Conservation (phyloP, 345 rosid genomes). For the Barbarea vulgaris region DNA sequence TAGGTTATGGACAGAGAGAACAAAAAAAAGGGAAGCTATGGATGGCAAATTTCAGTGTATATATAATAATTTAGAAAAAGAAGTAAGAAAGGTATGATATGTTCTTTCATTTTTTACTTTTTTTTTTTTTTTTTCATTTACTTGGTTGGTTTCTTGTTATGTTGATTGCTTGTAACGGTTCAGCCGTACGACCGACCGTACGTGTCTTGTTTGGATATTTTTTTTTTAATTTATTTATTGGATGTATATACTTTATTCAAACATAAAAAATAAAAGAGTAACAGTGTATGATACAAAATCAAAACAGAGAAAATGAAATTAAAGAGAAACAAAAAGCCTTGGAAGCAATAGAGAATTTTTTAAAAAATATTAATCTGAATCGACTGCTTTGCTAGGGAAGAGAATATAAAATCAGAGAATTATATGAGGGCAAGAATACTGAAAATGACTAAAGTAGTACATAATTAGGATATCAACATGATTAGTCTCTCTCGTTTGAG, state of each 20-base stretch:
- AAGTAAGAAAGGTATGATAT: slow-evolving; percentile 54
- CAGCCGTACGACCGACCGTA: slow-evolving; percentile 21
- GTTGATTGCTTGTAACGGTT: slow-evolving; percentile 27
- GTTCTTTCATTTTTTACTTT: slow-evolving; percentile 43
- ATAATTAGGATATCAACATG: not conserved
- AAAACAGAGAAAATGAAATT: not conserved
- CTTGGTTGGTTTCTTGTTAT: slow-evolving; percentile 27
- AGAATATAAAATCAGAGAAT: not conserved
- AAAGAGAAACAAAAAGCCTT: not conserved
- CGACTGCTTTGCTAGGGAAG: not conserved
- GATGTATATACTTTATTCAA: not conserved
- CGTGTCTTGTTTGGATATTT: slow-evolving; percentile 23
- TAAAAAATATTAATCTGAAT: not conserved
- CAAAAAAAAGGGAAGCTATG: slow-evolving; percentile 14
- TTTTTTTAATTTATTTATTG: not conserved
- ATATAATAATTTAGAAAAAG: slow-evolving; percentile 38
- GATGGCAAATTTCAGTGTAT: slow-evolving; percentile 20
- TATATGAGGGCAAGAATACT: too few species aligned
- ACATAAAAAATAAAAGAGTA: not conserved
- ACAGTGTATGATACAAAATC: not conserved
- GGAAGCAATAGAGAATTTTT: not conserved
- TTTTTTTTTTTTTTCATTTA: not conserved
- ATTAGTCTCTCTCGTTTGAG: not conserved
- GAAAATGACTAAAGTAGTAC: not conserved
- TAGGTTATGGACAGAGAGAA: slow-evolving; percentile 49